These are phyloP conservation scores for Madurella mycetomatis DNA, from an alignment of 2,329 filamentous ascomycete genomes.

Conservation along the genomic window DNA sequence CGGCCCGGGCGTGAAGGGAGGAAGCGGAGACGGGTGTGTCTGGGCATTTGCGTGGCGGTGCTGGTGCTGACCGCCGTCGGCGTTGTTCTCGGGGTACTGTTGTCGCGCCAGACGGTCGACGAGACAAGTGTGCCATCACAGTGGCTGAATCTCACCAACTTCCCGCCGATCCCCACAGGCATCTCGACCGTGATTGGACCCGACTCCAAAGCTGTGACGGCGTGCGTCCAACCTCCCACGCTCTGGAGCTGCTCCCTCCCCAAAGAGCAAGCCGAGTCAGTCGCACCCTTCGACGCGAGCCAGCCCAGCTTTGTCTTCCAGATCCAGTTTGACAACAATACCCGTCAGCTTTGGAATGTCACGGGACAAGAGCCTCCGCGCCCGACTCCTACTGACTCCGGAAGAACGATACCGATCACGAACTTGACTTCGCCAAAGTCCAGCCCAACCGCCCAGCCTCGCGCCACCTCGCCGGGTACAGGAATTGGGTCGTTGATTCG, in stretches of 20 bases:
- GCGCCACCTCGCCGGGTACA: constrained; percentile 1
- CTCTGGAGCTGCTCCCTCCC: constrained; percentile 85
- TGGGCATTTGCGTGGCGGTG: constrained; percentile 47
- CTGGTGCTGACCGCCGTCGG: constrained; percentile 53
- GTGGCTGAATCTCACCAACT: constrained; percentile 83
- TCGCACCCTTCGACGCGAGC: constrained; percentile 58
- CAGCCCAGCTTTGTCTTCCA: constrained; percentile 77
- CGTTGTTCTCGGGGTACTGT: constrained; percentile 53
- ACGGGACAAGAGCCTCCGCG: constrained; percentile 36
- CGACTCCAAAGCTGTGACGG: constrained; percentile 57
- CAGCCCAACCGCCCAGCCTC: constrained; percentile 2
- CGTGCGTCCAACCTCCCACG: constrained; percentile 67
- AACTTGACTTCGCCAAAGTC: not conserved
- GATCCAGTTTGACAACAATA: constrained; percentile 66
- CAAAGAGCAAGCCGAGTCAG: constrained; percentile 65
- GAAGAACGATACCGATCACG: not conserved
- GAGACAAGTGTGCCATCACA: constrained; percentile 37
- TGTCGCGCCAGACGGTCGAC: constrained; percentile 40
- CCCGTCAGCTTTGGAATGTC: constrained; percentile 47
- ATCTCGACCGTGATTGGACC: constrained; percentile 73
- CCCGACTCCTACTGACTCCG: constrained; percentile 23
- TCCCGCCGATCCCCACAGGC: constrained; percentile 81
- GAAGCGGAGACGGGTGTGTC: constrained; percentile 57
- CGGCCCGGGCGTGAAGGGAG: constrained; percentile 59
- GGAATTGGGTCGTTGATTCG: constrained; percentile 17